Percentiles rank a stretch among this genome's conserved stretches.
Evolutionary conservation across 768 basidiomycete genomes (phyloP).

Genomic region (Lactarius pseudohatsudake): DNA sequence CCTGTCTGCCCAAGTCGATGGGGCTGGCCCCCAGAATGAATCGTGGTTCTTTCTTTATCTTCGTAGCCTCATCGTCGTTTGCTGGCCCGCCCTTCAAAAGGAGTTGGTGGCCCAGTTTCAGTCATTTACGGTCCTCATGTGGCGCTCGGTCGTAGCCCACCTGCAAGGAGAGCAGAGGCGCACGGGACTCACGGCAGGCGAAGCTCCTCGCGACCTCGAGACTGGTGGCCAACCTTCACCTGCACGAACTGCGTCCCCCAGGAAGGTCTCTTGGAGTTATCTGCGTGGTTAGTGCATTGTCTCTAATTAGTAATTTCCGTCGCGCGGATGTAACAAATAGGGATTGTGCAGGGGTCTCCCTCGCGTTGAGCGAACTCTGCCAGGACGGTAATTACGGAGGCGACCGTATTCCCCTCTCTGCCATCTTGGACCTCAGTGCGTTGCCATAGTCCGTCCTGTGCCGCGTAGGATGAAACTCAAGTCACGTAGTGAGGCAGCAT

Average conservation of each 20-base stretch:
- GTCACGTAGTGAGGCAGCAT: constrained; percentile 19
- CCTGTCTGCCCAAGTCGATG: background rate
- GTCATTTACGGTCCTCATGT: background rate
- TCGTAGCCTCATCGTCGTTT: constrained; percentile 5
- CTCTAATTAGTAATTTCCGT: background rate
- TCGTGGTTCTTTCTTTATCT: background rate
- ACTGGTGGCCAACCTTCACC: background rate
- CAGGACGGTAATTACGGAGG: constrained; percentile 14
- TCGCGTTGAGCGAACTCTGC: constrained; percentile 20
- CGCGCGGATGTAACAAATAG: background rate
- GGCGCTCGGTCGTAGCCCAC: background rate
- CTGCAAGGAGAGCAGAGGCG: background rate
- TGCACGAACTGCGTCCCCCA: background rate
- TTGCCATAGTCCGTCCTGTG: background rate
- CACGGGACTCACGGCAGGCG: background rate
- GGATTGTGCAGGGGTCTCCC: constrained; percentile 5
- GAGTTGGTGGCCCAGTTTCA: background rate
- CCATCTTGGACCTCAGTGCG: constrained; percentile 19
- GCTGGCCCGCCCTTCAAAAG: background rate
- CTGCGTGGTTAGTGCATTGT: constrained; percentile 8
- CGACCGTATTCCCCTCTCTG: constrained; percentile 11
- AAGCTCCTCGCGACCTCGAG: background rate
- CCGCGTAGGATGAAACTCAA: background rate
- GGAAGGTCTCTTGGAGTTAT: constrained; percentile 19
- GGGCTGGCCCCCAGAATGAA: background rate